These are phyloP conservation scores for Quercus lobata DNA, from an alignment of 331 rosid species.

Conservation along the genomic window DNA sequence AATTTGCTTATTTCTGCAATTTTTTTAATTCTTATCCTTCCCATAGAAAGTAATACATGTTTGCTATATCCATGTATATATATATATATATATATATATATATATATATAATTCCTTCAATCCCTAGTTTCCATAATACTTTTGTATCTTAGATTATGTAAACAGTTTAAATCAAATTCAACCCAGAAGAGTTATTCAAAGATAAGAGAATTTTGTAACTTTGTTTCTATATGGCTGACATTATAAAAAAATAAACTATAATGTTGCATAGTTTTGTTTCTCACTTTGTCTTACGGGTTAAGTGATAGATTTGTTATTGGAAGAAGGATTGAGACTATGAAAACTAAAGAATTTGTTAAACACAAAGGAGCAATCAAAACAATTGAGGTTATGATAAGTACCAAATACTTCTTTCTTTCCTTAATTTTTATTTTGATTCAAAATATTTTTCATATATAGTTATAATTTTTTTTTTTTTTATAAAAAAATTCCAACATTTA, in stretches of 20 bases:
- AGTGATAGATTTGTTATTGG: background rate
- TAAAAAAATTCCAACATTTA: background rate
- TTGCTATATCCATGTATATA: background rate
- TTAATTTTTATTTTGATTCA: background rate
- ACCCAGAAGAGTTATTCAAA: no score
- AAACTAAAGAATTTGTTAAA: background rate
- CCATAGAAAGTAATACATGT: no score
- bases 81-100: background rate
- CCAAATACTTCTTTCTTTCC: no score
- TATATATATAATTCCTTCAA: no score
- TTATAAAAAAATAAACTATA: background rate
- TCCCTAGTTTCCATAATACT: no score
- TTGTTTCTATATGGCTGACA: background rate
- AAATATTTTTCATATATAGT: background rate
- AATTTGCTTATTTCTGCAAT: no score
- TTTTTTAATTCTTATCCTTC: no score
- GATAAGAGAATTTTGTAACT: no score
- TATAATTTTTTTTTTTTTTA: background rate
- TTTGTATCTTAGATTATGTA: no score
- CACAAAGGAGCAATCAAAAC: slow-evolving; percentile 12
- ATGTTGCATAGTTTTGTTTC: background rate
- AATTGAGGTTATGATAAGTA: background rate
- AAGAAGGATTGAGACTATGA: background rate
- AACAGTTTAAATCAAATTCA: no score
- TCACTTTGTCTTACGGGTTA: background rate